phyloP scores from a whole-genome alignment of 2,329 filamentous ascomycete genomes.

The Venturia pyrina region DNA sequence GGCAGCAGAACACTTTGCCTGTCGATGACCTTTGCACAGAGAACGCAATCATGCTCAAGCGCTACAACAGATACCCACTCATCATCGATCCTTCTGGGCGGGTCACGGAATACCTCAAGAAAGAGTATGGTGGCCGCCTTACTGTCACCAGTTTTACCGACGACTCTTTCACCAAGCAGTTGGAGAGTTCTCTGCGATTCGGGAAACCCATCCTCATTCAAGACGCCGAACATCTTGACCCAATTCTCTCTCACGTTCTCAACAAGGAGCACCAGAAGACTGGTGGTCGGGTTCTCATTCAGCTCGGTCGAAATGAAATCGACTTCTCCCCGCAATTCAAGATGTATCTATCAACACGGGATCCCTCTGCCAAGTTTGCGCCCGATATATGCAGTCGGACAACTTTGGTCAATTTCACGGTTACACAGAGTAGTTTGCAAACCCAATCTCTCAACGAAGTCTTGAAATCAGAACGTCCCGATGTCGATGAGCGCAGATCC shows the following conservation, averaged over 20 bases:
- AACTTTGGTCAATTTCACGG: constrained; percentile 98
- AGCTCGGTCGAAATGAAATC: constrained; percentile 97
- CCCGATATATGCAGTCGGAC: constrained; percentile 97
- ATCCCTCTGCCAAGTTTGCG: constrained; percentile 90
- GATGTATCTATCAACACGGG: constrained; percentile 86
- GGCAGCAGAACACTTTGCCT: constrained; percentile 88
- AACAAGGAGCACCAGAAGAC: constrained; percentile 99
- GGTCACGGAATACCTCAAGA: constrained; percentile 88
- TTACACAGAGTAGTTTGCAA: constrained; percentile 96
- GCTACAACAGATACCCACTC: constrained; percentile 95
- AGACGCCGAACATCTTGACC: constrained; percentile 93
- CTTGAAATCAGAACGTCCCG: constrained; percentile 90
- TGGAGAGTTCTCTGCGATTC: constrained; percentile 93
- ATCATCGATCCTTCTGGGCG: constrained; percentile 97
- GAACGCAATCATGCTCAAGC: constrained; percentile 93
- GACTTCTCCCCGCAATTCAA: constrained; percentile 97
- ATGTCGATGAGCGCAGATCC: constrained; percentile 90
- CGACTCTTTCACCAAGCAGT: constrained; percentile 93
- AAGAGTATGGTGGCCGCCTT: constrained; percentile 85
- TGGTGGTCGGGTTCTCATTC: constrained; percentile 92
- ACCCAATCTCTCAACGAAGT: constrained; percentile 97
- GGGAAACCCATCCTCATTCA: constrained; percentile 98
- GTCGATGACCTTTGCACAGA: constrained; percentile 98
- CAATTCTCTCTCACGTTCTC: constrained; percentile 93
- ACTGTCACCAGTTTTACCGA: constrained; percentile 98